phyloP scores from a whole-genome alignment of 192 early-diverging fungal species.

The Linderina pennispora region DNA sequence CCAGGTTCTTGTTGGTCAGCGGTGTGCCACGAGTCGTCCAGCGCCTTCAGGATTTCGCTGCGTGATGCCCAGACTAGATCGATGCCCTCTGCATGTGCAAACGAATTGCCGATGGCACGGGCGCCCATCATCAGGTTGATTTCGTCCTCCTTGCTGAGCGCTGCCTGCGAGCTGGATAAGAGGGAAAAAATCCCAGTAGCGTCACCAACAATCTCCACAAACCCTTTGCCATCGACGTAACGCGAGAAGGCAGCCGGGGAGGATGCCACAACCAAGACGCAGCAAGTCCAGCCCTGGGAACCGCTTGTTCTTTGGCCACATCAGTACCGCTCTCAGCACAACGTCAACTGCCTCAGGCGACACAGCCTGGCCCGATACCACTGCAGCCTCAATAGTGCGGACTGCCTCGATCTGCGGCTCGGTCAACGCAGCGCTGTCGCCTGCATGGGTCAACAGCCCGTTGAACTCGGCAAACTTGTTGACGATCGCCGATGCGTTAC shows the following conservation, averaged over 20 bases:
- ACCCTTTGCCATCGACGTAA: conserved; percentile 39
- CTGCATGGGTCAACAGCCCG: conserved; percentile 33
- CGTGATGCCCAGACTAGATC: conserved; percentile 30
- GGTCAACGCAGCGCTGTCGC: conserved; percentile 7
- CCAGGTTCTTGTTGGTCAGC: conserved; percentile 23
- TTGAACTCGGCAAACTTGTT: conserved; percentile 74
- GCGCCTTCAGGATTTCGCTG: conserved; percentile 13
- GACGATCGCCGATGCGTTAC: conserved; percentile 63
- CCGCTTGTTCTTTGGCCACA: conserved; percentile 64
- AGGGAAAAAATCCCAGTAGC: conserved; percentile 29
- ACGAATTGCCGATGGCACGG: conserved; percentile 68
- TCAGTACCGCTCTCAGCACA: conserved; percentile 49
- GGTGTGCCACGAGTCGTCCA: conserved; percentile 22
- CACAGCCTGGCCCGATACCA: conserved; percentile 19
- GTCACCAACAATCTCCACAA: conserved; percentile 35
- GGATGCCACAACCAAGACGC: conserved; percentile 58
- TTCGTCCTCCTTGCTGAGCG: conserved; percentile 43
- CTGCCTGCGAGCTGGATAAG: background rate
- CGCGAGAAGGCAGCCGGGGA: conserved; percentile 32
- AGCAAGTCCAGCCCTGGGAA: conserved; percentile 86
- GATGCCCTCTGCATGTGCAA: conserved; percentile 48
- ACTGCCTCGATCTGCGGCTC: conserved; percentile 12
- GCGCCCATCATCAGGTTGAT: conserved; percentile 75
- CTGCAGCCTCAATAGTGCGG: background rate
- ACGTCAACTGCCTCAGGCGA: conserved; percentile 36